A percentile compares a stretch with the other conserved stretches of the same genome.
These are phyloP conservation scores for Malassezia psittaci DNA, from an alignment of 1,284 basidiomycete genomes.

Conservation along the genomic window DNA sequence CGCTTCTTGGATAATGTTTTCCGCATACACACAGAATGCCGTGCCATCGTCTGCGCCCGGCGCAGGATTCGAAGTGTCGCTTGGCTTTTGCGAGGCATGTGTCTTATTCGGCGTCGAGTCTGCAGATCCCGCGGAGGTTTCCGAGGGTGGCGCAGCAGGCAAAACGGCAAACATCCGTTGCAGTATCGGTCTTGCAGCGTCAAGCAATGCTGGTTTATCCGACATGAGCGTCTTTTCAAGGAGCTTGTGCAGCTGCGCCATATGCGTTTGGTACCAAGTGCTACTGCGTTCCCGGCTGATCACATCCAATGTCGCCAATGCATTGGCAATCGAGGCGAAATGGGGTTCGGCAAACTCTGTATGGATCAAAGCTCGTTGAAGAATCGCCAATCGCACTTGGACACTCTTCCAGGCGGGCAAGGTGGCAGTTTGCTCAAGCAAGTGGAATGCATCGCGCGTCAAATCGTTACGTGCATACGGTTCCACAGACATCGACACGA, in stretches of 20 bases:
- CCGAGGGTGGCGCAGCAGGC: slow-evolving; percentile 50
- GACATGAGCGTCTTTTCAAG: slow-evolving; percentile 52
- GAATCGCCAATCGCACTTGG: slow-evolving; percentile 64
- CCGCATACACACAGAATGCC: slow-evolving; percentile 71
- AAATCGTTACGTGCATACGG: slow-evolving; percentile 53
- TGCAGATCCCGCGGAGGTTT: slow-evolving; percentile 6
- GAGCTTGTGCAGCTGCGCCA: slow-evolving; percentile 70
- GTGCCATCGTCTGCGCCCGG: slow-evolving; percentile 52
- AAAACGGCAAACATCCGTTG: slow-evolving; percentile 74
- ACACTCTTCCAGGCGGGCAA: slow-evolving; percentile 85
- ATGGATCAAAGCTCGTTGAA: slow-evolving; percentile 50
- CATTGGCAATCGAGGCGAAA: slow-evolving; percentile 64
- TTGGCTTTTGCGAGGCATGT: neutral
- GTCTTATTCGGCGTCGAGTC: neutral
- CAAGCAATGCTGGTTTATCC: slow-evolving; percentile 29
- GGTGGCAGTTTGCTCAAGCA: slow-evolving; percentile 72
- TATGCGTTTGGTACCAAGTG: slow-evolving; percentile 69
- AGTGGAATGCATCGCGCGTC: slow-evolving; percentile 64
- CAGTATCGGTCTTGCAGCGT: slow-evolving; percentile 54
- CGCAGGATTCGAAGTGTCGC: neutral
- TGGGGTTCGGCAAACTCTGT: slow-evolving; percentile 59
- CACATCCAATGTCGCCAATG: slow-evolving; percentile 79
- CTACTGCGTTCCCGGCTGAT: slow-evolving; percentile 74
- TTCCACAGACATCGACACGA: slow-evolving; percentile 67
- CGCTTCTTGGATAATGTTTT: slow-evolving; percentile 66